phyloP scores from a whole-genome alignment of 495 filamentous ascomycete genomes.

The Penicillium steckii region DNA sequence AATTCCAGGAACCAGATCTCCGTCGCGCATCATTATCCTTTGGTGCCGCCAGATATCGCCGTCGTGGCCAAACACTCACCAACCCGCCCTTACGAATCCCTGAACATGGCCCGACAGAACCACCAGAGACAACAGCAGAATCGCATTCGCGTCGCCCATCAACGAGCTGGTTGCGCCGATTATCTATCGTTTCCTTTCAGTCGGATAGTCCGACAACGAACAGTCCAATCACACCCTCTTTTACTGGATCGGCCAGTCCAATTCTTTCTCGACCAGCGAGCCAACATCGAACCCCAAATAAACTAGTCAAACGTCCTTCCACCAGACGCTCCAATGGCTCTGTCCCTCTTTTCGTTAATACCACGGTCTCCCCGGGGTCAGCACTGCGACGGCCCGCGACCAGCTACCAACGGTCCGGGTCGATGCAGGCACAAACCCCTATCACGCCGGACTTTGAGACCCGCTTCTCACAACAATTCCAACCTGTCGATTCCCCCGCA shows the following conservation, averaged over 20 bases:
- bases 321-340: conserved; percentile 54
- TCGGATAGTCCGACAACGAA: conserved; percentile 67
- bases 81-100: conserved; percentile 29
- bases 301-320: conserved; percentile 79
- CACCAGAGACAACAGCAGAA: conserved; percentile 27
- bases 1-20: conserved; percentile 17
- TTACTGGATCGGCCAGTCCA: conserved; percentile 67
- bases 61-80: conserved; percentile 41
- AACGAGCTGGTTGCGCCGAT: conserved; percentile 73
- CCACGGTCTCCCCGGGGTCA: conserved; percentile 51
- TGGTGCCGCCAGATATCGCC: conserved; percentile 48
- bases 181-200: conserved; percentile 73
- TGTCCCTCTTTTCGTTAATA: conserved; percentile 21
- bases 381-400: conserved; percentile 76
- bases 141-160: conserved; percentile 46
- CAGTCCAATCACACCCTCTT: conserved; percentile 65
- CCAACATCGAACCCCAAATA: conserved; percentile 66
- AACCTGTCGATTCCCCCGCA: conserved; percentile 15
- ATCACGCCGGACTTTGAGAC: conserved; percentile 33
- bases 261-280: conserved; percentile 50
- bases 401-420: conserved; percentile 80
- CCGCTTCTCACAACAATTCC: conserved; percentile 13
- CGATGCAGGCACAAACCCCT: conserved; percentile 52
- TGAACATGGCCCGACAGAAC: conserved; percentile 35
- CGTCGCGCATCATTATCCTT: conserved; percentile 47